A percentile compares a stretch with the other conserved stretches of the same genome.
These are phyloP conservation scores for Jaapia argillacea DNA, from an alignment of 768 basidiomycete species.

Conservation along the genomic window DNA sequence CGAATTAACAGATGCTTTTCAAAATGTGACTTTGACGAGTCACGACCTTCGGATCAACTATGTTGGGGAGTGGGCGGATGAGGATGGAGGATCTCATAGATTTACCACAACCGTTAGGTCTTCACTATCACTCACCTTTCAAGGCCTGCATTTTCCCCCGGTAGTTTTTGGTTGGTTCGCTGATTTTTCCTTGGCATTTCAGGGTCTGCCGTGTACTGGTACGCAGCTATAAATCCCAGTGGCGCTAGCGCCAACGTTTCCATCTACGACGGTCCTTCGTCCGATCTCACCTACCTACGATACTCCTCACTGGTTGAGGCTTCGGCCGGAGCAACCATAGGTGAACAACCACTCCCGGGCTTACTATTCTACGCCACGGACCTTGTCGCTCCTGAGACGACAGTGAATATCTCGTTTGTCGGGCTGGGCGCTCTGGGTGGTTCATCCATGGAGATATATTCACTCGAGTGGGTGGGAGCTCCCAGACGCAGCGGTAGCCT, in stretches of 20 bases:
- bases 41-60: not conserved
- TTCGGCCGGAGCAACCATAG: not conserved
- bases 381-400: not conserved
- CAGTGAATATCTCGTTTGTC: not conserved
- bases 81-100: not conserved
- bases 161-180: not conserved
- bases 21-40: not conserved
- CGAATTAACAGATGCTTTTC: too few species aligned
- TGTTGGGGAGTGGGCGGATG: not conserved
- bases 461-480: not conserved
- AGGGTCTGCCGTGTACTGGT: not conserved
- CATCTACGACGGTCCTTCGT: not conserved
- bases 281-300: not conserved
- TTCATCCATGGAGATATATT: not conserved
- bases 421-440: not conserved
- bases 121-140: not conserved
- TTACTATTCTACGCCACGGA: not conserved
- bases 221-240: not conserved
- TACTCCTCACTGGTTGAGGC: not conserved
- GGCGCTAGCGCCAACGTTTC: not conserved
- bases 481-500: too few species aligned
- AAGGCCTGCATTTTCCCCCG: not conserved
- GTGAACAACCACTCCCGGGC: not conserved
- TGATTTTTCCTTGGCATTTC: not conserved
- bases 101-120: not conserved